phyloP scores from a whole-genome alignment of 257 asterid genomes.

The Solanum boliviense region DNA sequence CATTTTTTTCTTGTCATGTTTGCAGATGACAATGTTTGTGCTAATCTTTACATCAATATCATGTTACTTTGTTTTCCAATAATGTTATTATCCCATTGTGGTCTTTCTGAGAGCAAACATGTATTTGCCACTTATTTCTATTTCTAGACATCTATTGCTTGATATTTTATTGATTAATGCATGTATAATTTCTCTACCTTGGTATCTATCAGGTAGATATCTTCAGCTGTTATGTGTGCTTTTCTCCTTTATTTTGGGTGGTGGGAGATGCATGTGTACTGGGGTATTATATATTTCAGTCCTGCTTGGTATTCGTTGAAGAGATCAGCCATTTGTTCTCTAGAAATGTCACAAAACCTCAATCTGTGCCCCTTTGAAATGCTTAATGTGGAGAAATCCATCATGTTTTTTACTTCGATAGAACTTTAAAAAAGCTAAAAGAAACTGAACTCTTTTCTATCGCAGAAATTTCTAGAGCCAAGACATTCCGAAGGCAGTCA shows the following conservation, averaged over 20 bases:
- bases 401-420: neutral
- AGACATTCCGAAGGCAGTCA: conserved; percentile 77
- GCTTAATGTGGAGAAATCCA: neutral
- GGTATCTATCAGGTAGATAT: neutral
- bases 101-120: neutral
- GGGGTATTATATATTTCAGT: neutral
- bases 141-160: neutral
- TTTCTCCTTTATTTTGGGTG: neutral
- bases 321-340: neutral
- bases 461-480: conserved; percentile 57
- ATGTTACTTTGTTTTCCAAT: neutral
- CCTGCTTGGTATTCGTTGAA: neutral
- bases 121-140: neutral
- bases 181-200: neutral
- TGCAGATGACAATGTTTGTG: neutral
- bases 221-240: neutral
- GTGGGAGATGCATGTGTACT: neutral
- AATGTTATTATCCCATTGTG: neutral
- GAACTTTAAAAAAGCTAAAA: neutral
- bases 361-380: neutral
- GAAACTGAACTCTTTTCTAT: neutral
- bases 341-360: neutral
- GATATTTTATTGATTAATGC: neutral
- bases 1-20: neutral
- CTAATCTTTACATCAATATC: neutral